phyloP scores from a whole-genome alignment of 768 basidiomycete genomes.

The Boletus sp. region DNA sequence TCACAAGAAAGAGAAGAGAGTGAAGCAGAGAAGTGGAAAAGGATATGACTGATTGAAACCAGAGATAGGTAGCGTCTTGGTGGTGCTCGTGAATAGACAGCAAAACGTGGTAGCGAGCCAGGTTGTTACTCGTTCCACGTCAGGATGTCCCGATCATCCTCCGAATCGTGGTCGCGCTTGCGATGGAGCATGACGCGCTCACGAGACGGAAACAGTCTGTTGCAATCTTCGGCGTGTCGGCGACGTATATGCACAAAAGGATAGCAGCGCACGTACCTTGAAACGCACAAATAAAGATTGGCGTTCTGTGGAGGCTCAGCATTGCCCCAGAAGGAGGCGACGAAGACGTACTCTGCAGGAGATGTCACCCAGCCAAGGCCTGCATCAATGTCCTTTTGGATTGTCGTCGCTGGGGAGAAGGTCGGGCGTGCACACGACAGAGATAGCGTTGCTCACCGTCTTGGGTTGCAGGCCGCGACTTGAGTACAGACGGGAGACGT shows the following conservation, averaged over 20 bases:
- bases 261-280: constrained; percentile 37
- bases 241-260: not conserved
- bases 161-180: constrained; percentile 65
- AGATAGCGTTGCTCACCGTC: constrained; percentile 21
- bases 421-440: not conserved
- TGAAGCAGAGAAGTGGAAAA: constrained; percentile 88
- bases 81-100: not conserved
- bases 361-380: constrained; percentile 60
- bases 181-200: constrained; percentile 69
- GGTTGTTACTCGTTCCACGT: constrained; percentile 63
- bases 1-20: constrained; percentile 76
- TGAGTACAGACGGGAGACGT: constrained; percentile 33
- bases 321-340: not conserved
- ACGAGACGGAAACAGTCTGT: constrained; percentile 66
- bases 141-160: constrained; percentile 53
- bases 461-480: constrained; percentile 31
- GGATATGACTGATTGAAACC: constrained; percentile 67
- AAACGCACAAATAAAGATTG: constrained; percentile 76
- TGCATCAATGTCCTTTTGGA: constrained; percentile 49
- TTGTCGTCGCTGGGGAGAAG: constrained; percentile 43
- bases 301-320: constrained; percentile 47
- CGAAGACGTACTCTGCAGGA: constrained; percentile 54
- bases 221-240: constrained; percentile 47
- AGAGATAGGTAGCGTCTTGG: not conserved
- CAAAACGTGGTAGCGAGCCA: not conserved